These are phyloP conservation scores for Pythium guiyangense DNA, from an alignment of 352 stramenopile genomes.

Conservation along the genomic window DNA sequence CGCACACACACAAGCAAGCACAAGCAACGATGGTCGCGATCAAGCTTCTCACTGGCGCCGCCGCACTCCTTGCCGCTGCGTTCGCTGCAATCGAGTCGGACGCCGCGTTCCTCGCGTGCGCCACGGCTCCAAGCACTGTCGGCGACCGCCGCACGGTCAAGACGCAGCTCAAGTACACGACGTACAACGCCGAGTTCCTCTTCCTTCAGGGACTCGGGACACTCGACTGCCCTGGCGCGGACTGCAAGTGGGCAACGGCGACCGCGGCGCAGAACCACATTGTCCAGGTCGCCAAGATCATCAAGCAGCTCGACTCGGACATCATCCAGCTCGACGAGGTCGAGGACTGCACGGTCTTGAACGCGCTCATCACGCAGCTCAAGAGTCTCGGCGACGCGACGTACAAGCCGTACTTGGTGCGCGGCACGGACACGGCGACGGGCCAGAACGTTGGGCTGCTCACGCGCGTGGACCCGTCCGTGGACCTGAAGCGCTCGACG, in stretches of 20 bases:
- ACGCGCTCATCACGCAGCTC: conserved; percentile 47
- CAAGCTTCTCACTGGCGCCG: conserved; percentile 11
- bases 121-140: conserved; percentile 29
- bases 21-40: conserved; percentile 31
- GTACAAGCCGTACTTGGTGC: conserved; percentile 65
- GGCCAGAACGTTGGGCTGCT: too few relatives aligned
- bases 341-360: conserved; percentile 46
- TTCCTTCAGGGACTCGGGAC: conserved; percentile 37
- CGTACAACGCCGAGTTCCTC: conserved; percentile 62
- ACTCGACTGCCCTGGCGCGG: conserved; percentile 38
- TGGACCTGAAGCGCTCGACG: too few relatives aligned
- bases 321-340: conserved; percentile 70
- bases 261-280: conserved; percentile 40
- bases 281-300: conserved; percentile 40
- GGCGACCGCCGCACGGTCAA: conserved; percentile 41
- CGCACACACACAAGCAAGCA: neutral
- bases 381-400: conserved; percentile 36
- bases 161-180: conserved; percentile 56
- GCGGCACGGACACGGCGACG: too few relatives aligned
- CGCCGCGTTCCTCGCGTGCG: conserved; percentile 32
- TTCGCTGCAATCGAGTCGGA: conserved; percentile 19
- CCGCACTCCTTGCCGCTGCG: conserved; percentile 16
- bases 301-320: conserved; percentile 48
- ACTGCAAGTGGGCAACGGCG: conserved; percentile 49
- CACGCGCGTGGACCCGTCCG: too few relatives aligned